phyloP scores from a whole-genome alignment of 2,329 filamentous ascomycete species.

The Nakataea oryzae region DNA sequence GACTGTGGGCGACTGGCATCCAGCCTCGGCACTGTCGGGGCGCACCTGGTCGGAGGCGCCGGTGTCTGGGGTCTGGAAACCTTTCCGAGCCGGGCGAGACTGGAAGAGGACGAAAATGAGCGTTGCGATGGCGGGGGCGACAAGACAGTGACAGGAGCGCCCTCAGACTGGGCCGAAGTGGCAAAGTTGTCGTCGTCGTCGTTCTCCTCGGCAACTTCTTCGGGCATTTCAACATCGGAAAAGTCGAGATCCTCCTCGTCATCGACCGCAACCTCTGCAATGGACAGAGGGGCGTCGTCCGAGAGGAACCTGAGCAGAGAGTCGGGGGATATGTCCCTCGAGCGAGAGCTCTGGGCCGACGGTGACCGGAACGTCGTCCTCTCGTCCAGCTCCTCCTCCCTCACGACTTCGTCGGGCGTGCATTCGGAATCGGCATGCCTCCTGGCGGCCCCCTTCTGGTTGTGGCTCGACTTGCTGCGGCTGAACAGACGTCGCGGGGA shows the following conservation, averaged over 20 bases:
- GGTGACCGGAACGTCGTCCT: conserved; percentile 18
- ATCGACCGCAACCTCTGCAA: conserved; percentile 18
- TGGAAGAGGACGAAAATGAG: conserved; percentile 16
- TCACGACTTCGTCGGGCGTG: background rate
- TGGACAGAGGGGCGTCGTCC: conserved; percentile 27
- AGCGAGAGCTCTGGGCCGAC: conserved; percentile 28
- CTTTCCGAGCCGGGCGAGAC: background rate
- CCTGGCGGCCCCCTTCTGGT: conserved; percentile 10
- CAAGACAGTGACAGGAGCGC: conserved; percentile 29
- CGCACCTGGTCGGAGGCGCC: conserved; percentile 1
- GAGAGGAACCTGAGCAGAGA: conserved; percentile 38
- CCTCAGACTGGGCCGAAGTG: conserved; percentile 36
- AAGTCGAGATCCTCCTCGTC: conserved; percentile 16
- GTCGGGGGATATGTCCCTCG: conserved; percentile 44
- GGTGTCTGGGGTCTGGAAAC: conserved; percentile 4
- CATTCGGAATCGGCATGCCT: conserved; percentile 15
- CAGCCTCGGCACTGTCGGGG: conserved; percentile 5
- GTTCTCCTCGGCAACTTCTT: conserved; percentile 36
- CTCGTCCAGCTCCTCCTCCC: conserved; percentile 12
- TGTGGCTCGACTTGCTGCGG: conserved; percentile 18
- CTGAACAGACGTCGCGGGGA: conserved; percentile 37
- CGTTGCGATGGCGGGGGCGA: conserved; percentile 43
- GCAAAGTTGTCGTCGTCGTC: conserved; percentile 56
- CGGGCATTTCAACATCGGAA: conserved; percentile 26
- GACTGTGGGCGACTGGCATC: conserved; percentile 1